Conservation (phyloP, 768 basidiomycete genomes). For the Leccinum truebloodii region DNA sequence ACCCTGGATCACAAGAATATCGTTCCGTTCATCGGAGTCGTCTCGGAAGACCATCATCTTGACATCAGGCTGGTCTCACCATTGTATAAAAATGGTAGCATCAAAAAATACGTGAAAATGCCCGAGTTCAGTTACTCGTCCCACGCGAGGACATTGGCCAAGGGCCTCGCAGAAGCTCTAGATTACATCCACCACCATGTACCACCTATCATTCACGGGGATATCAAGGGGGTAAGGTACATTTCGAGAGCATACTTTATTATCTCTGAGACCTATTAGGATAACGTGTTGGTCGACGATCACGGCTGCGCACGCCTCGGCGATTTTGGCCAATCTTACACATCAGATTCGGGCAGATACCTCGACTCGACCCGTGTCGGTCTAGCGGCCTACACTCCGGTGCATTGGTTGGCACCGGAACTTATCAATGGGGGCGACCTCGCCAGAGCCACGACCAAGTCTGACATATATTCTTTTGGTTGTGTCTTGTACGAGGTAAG, state of each 20-base stretch:
- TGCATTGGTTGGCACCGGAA: slow-evolving; percentile 32
- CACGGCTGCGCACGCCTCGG: slow-evolving; percentile 17
- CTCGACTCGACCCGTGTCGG: slow-evolving; percentile 28
- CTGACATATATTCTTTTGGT: slow-evolving; percentile 31
- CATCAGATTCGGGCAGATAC: slow-evolving; percentile 23
- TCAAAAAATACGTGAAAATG: slow-evolving; percentile 10
- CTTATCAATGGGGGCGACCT: slow-evolving; percentile 10
- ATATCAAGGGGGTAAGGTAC: slow-evolving; percentile 38
- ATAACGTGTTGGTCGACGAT: slow-evolving; percentile 25
- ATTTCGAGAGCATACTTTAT: not conserved
- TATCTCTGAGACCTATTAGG: slow-evolving; percentile 15
- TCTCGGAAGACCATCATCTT: slow-evolving; percentile 3
- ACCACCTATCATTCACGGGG: slow-evolving; percentile 41
- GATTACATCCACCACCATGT: slow-evolving; percentile 25
- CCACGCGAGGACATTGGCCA: slow-evolving; percentile 10
- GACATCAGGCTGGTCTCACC: slow-evolving; percentile 26
- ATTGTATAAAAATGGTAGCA: slow-evolving; percentile 24
- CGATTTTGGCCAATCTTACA: slow-evolving; percentile 30
- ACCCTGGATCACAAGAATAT: slow-evolving; percentile 31
- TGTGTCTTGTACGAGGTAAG: slow-evolving; percentile 34
- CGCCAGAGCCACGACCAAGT: slow-evolving; percentile 11
- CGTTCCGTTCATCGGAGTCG: slow-evolving; percentile 28
- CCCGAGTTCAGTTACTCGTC: not conserved
- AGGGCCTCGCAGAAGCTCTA: slow-evolving; percentile 24
- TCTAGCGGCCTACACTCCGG: slow-evolving; percentile 5